These are phyloP conservation scores for Mediolabrus comicus DNA, from an alignment of 108 stramenopile species.

Conservation along the genomic window DNA sequence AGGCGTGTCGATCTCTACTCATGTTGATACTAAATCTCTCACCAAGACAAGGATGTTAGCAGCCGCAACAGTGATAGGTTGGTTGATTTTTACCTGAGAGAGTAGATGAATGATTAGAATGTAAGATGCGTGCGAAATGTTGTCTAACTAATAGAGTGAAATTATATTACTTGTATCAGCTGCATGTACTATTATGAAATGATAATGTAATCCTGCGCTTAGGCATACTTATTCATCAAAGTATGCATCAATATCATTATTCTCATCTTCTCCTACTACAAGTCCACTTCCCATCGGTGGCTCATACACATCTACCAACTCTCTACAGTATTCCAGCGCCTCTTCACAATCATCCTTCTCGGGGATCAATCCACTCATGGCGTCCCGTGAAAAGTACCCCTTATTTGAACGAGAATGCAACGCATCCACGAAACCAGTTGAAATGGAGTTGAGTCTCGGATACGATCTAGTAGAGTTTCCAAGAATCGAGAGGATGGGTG, in stretches of 20 bases:
- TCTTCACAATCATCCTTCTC: constrained; percentile 80
- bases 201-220: too few species aligned
- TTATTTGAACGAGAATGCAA: constrained; percentile 47
- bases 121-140: too few species aligned
- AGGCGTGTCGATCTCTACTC: too few species aligned
- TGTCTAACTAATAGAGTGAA: too few species aligned
- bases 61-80: too few species aligned
- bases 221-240: too few species aligned
- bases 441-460: constrained; percentile 39
- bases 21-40: too few species aligned
- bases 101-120: too few species aligned
- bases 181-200: too few species aligned
- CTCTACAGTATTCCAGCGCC: constrained; percentile 57
- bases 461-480: constrained; percentile 70
- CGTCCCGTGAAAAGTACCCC: constrained; percentile 67
- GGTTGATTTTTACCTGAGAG: too few species aligned
- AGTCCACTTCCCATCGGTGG: constrained; percentile 68
- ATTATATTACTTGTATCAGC: too few species aligned
- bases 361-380: constrained; percentile 63
- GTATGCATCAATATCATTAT: constrained; percentile 26
- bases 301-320: constrained; percentile 68
- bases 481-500: constrained; percentile 56
- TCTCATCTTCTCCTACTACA: constrained; percentile 38
- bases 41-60: too few species aligned
- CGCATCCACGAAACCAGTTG: constrained; percentile 48